Evolutionary conservation across 768 basidiomycete genomes (phyloP).

Genomic region (Tremella mesenterica): DNA sequence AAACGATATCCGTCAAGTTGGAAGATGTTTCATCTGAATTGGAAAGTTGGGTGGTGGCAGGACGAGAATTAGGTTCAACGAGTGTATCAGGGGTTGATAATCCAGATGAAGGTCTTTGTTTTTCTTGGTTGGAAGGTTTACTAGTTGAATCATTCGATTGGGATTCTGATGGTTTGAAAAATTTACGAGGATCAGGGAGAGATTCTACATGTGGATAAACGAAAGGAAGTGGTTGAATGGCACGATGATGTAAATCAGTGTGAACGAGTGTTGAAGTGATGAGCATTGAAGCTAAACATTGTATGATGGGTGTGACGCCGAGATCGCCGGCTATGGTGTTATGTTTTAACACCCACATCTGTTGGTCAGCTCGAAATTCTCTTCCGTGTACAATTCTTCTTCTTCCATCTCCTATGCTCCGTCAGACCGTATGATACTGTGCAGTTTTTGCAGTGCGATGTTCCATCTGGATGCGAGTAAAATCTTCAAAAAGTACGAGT

Average conservation of each 20-base stretch:
- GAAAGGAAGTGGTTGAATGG: constrained; percentile 38
- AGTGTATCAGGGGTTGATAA: neutral
- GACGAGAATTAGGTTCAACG: neutral
- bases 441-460: no score
- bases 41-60: neutral
- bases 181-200: constrained; percentile 34
- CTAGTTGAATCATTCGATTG: neutral
- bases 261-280: constrained; percentile 45
- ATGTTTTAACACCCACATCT: constrained; percentile 42
- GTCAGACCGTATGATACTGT: no score
- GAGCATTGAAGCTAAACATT: constrained; percentile 39
- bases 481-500: neutral
- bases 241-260: constrained; percentile 40
- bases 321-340: constrained; percentile 43
- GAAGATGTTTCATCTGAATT: neutral
- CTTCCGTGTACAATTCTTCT: constrained; percentile 30
- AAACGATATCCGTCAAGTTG: neutral
- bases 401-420: no score
- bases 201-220: constrained; percentile 43
- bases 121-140: neutral
- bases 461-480: no score
- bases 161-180: constrained; percentile 13
- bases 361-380: constrained; percentile 3
- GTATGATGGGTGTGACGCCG: constrained; percentile 41
- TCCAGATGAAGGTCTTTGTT: neutral